phyloP scores from a whole-genome alignment of 78 protist species.

The Dictyostelium brefeldianum region DNA sequence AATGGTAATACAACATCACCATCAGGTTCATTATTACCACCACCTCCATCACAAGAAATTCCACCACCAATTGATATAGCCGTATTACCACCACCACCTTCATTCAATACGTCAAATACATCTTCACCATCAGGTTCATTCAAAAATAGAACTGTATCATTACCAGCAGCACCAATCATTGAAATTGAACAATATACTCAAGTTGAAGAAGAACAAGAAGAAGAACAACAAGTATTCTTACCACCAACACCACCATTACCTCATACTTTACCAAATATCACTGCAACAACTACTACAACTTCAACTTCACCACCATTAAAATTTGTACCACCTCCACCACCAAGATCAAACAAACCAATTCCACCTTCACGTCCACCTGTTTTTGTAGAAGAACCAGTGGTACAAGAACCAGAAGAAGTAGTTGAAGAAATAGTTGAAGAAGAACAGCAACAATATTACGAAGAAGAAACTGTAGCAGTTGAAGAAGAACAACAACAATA shows the following conservation, averaged over 20 bases:
- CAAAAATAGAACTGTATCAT: not conserved
- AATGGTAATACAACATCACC: not conserved
- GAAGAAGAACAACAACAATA: conserved; percentile 14
- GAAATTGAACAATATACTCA: not conserved
- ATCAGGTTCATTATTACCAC: conserved; percentile 8
- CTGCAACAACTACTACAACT: not conserved
- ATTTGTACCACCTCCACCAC: not conserved
- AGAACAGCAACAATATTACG: conserved; percentile 26
- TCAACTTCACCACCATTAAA: not conserved
- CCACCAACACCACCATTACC: no score
- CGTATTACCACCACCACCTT: conserved; percentile 12
- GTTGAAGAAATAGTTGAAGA: not conserved
- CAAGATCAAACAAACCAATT: not conserved
- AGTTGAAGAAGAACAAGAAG: not conserved
- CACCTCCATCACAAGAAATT: conserved; percentile 18
- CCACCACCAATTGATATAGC: conserved; percentile 24
- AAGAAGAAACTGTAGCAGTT: not conserved
- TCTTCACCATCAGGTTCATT: not conserved
- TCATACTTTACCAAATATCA: not conserved
- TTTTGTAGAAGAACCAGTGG: conserved; percentile 10
- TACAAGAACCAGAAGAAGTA: not conserved
- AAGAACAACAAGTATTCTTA: no score
- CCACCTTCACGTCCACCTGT: not conserved
- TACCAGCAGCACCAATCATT: not conserved
- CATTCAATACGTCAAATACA: no score